A percentile compares a stretch with the other conserved stretches of the same genome.
phyloP scores from a whole-genome alignment of 2,329 filamentous ascomycete species.

The Ceratocystis smalleyi region DNA sequence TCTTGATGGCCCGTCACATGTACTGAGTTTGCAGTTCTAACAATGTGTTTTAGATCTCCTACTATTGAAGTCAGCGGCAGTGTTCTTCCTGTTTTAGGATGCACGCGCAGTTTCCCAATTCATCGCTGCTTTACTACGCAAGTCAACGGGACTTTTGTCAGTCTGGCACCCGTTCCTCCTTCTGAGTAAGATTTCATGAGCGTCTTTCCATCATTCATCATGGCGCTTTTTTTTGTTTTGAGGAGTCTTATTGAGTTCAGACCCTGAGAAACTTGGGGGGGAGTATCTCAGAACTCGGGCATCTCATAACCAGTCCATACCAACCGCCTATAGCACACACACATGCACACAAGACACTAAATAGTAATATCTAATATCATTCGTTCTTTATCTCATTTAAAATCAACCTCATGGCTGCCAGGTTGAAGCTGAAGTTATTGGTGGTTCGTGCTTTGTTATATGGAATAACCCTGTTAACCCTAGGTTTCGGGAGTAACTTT shows the following conservation, averaged over 20 bases:
- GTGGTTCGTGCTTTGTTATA: background rate
- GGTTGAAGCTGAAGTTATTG: background rate
- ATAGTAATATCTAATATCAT: conserved; percentile 2
- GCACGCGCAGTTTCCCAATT: conserved; percentile 1
- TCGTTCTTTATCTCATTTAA: background rate
- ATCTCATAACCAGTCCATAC: background rate
- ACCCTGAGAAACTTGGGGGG: background rate
- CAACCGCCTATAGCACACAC: background rate
- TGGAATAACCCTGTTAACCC: background rate
- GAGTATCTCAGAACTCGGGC: background rate
- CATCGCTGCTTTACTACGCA: conserved; percentile 2
- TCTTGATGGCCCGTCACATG: background rate
- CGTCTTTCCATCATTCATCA: background rate
- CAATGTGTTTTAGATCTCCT: conserved; percentile 5
- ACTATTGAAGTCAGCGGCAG: conserved; percentile 18
- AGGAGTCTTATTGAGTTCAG: background rate
- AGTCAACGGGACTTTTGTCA: conserved; percentile 11
- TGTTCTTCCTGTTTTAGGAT: conserved; percentile 16
- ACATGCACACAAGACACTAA: background rate
- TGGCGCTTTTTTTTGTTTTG: background rate
- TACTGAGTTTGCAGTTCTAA: background rate
- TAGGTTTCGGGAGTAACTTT: background rate
- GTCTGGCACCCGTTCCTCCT: conserved; percentile 3
- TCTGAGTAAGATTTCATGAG: background rate
- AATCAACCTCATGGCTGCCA: background rate